Base-by-base conservation (phyloP, 805 yeast species). In the Starmerella cellae region DNA sequence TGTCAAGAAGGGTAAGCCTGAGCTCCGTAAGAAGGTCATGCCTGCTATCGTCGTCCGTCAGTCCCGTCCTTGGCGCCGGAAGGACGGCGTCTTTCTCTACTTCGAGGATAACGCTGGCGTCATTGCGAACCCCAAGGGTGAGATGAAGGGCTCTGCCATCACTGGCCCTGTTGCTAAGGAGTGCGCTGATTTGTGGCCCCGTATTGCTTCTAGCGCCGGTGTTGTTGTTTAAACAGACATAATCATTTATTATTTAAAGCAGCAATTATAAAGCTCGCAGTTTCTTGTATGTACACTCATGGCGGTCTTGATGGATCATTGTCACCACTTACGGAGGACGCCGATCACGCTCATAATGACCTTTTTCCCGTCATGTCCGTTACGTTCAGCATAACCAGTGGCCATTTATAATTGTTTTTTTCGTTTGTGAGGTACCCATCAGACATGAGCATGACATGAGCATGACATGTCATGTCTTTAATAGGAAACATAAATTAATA, bases 141-240 rank as follows among this genome's bases (percentile, higher is more conserved):
- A 91, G 75, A 91, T 93, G 98, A 91, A 91, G 79, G 99, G 99
- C 74, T 93, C 98, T 60, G 99, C 98, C 66, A 91, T 91, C 70
- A 93, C 99, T 66, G 99, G 99, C 72, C 99, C 99, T 66, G 99
- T 91, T 67, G 97, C 96, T 71, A 91, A 91, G 77, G 99, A 91
- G 78, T 93, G 98, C 79, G 98, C 99, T 69, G 99, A 91, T 69
- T 82, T 91, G 71, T 91, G 99, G 99, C 99, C 99, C 71, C 84
- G 98, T 78, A 91, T 91, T 76, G 97, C 99, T 67, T 85, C 96
- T 61, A 84, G 84, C 88, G 91, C 98, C 63, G 98, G 98, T 84
- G 98, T 91, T 70, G 99, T 91, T 71, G 99, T 87, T 70, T 91
- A 87, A 77, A 43, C 40, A 42, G 20, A 31, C 18, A 16, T 27